Percentiles rank a stretch among this genome's conserved stretches.
These are phyloP conservation scores for Lichtheimia ornata DNA, from an alignment of 371 early-diverging fungal genomes.

Conservation along the genomic window DNA sequence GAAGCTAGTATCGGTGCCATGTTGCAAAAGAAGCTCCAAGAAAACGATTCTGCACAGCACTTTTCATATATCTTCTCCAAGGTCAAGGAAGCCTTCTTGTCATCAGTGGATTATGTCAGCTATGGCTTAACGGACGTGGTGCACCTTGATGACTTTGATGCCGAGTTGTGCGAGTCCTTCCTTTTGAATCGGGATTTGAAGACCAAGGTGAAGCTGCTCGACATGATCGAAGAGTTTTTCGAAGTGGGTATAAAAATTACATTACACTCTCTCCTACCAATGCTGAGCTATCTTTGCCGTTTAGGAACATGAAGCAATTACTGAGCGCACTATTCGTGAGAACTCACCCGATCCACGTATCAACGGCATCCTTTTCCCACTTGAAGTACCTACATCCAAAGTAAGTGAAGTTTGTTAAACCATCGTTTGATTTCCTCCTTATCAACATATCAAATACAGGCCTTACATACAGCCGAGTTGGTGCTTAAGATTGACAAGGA, in stretches of 20 bases:
- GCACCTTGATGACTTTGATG: constrained; percentile 61
- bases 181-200: constrained; percentile 58
- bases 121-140: constrained; percentile 66
- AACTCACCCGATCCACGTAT: constrained; percentile 22
- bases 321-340: constrained; percentile 35
- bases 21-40: constrained; percentile 43
- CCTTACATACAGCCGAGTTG: constrained; percentile 63
- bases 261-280: no score
- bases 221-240: constrained; percentile 54
- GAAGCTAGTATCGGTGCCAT: constrained; percentile 57
- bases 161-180: constrained; percentile 55
- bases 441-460: constrained; percentile 18
- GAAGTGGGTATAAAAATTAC: constrained; percentile 25
- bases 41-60: constrained; percentile 55
- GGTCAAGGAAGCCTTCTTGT: constrained; percentile 53
- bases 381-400: constrained; percentile 53
- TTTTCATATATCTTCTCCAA: constrained; percentile 51
- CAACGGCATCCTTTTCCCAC: constrained; percentile 52
- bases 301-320: constrained; percentile 42
- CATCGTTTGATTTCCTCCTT: not conserved
- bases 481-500: constrained; percentile 42
- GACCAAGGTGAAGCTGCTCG: constrained; percentile 48
- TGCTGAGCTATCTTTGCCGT: not conserved
- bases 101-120: constrained; percentile 56
- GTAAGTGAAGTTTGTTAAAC: constrained; percentile 18